These are phyloP conservation scores for Gnetum montanum DNA, from an alignment of 75 land plant genomes.

Conservation along the genomic window DNA sequence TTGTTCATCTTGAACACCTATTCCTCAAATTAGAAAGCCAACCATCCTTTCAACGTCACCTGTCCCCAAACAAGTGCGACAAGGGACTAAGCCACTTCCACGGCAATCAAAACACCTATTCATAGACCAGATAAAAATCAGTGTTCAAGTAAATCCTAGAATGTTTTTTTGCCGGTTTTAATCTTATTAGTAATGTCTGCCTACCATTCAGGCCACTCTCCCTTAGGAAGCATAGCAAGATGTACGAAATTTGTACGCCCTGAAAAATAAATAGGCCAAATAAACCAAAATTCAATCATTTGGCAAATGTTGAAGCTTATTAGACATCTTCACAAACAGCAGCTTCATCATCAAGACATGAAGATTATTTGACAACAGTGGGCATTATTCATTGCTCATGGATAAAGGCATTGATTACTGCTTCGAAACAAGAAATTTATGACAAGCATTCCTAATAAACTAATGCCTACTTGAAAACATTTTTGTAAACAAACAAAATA, in stretches of 20 bases:
- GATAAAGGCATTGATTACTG: neutral
- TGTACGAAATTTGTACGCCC: conserved; percentile 67
- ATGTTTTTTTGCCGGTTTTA: too few species aligned
- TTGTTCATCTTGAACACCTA: too few species aligned
- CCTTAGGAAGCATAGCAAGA: conserved; percentile 71
- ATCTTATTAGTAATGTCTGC: too few species aligned
- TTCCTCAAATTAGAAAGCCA: too few species aligned
- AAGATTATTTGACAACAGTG: neutral
- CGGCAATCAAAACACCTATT: conserved; percentile 74
- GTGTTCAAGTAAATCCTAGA: too few species aligned
- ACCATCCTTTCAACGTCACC: conserved; percentile 66
- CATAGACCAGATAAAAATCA: neutral
- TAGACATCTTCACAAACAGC: too few species aligned
- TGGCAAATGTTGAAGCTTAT: too few species aligned
- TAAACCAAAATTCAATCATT: too few species aligned
- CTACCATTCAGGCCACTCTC: conserved; percentile 95
- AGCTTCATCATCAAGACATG: neutral
- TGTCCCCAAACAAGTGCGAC: conserved; percentile 71
- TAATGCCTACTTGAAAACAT: neutral
- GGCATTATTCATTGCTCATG: neutral
- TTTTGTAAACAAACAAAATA: neutral
- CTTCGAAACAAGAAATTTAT: neutral
- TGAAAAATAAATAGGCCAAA: conserved; percentile 10
- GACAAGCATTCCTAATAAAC: neutral
- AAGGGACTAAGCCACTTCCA: conserved; percentile 71